Evolutionary conservation across 1,284 basidiomycete genomes (phyloP), one percentile per base, ranked within the genome.

Genomic region (Psilocybe mexicana): DNA sequence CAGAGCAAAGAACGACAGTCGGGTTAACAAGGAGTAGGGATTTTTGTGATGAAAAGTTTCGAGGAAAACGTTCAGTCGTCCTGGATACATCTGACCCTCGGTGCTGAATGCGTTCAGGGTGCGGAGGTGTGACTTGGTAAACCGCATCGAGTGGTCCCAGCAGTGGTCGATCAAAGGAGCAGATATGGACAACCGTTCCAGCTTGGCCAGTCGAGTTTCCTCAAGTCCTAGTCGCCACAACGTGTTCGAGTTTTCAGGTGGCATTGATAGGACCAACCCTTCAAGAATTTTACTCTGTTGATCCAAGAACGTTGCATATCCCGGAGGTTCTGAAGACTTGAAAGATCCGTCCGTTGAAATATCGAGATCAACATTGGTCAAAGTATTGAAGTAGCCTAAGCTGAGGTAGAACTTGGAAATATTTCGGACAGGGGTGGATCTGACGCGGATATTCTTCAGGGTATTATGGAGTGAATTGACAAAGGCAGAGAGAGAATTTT

Each of bases 1-100:
- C 8, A 23, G 30, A 3, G 36, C 54, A 28, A 18, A 43, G 18
- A 55, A 49, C 1, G 36, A 55, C 4, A 55, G 36, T 18, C 14
- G 30, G 14, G 46, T 48, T 10, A 55, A 24, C 7, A 44, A 6
- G 6, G 45, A 49, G 33, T 48, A 49, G 10, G 45, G 54, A 48
- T 55, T 55, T 30, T 45, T 48, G 26, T 55, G 54, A 30, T 49
- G 46, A 11, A 48, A 49, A 30, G 38, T 28, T 11, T 55, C 54
- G 2, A 55, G 54, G 6, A 55, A 54, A 3, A 43, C 14, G 8
- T 43, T 11, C 14, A 49, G 23, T n/a, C 38, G 23, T 6, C 24
- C 11, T 24, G 36, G 25, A 12, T 28, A n/a, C 5, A 49, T 23
- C 6, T 25, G 54, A 7, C 54, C 45, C 11, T 55, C 46, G 1